phyloP scores from a whole-genome alignment of 257 asterid genomes.

The Salvia miltiorrhiza region DNA sequence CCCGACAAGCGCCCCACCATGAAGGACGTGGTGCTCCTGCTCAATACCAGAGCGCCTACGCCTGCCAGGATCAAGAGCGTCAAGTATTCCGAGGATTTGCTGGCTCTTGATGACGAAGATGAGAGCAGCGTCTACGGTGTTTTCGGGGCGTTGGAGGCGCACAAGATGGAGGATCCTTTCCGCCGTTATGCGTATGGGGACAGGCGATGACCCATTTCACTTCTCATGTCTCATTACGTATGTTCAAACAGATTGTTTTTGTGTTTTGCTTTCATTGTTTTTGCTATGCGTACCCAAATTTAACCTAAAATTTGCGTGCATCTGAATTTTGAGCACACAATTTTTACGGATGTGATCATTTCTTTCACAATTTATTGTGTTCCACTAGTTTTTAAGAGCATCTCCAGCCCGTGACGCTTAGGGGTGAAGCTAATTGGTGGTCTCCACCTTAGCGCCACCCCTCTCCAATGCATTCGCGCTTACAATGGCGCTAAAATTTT shows the following conservation, averaged over 20 bases:
- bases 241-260: too few relatives aligned
- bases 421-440: too few relatives aligned
- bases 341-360: too few relatives aligned
- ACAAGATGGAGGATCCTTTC: conserved; percentile 56
- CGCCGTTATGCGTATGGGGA: conserved; percentile 34
- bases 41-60: conserved; percentile 23
- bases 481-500: too few relatives aligned
- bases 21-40: conserved; percentile 60
- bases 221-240: too few relatives aligned
- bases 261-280: not conserved
- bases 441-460: too few relatives aligned
- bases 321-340: too few relatives aligned
- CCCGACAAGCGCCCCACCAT: conserved; percentile 71
- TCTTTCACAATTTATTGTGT: too few relatives aligned
- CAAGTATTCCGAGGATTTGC: conserved; percentile 59
- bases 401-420: too few relatives aligned
- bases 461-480: too few relatives aligned
- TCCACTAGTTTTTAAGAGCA: too few relatives aligned
- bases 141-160: conserved; percentile 62
- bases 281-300: not conserved
- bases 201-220: conserved; percentile 35
- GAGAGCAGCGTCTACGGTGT: conserved; percentile 79
- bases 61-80: conserved; percentile 48
- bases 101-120: conserved; percentile 59
- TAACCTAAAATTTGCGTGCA: too few relatives aligned